Conservation (phyloP, 2,329 filamentous ascomycete species). For the Aspergillus alliaceus region DNA sequence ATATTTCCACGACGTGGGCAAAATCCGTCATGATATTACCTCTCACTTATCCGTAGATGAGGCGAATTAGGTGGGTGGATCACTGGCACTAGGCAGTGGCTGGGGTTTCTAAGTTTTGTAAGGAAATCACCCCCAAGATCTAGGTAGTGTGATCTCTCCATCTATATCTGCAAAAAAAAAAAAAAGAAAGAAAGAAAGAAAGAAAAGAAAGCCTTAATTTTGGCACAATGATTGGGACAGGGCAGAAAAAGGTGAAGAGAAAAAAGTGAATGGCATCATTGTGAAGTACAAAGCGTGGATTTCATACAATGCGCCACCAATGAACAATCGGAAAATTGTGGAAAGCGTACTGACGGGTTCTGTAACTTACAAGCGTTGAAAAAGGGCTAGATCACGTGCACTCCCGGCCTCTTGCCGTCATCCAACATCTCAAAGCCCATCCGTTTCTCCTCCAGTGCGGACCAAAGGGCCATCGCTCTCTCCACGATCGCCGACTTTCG, state of each 20-base stretch:
- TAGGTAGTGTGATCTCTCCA: no score
- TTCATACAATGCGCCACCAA: not conserved
- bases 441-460: conserved; percentile 22
- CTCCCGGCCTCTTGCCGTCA: conserved; percentile 30
- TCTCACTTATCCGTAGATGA: not conserved
- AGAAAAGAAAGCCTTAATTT: not conserved
- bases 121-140: no score
- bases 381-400: conserved; percentile 28
- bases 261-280: not conserved
- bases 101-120: not conserved
- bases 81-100: not conserved
- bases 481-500: conserved; percentile 14
- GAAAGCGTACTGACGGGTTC: not conserved
- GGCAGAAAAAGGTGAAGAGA: no score
- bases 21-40: not conserved
- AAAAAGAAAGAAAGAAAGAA: not conserved
- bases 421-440: conserved; percentile 23
- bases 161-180: not conserved
- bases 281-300: no score
- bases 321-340: no score
- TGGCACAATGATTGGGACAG: no score
- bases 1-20: not conserved
- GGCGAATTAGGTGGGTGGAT: not conserved
- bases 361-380: conserved; percentile 9
- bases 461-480: conserved; percentile 25